Conservation (phyloP, 371 early-diverging fungal genomes). For the Ordospora pajunii region DNA sequence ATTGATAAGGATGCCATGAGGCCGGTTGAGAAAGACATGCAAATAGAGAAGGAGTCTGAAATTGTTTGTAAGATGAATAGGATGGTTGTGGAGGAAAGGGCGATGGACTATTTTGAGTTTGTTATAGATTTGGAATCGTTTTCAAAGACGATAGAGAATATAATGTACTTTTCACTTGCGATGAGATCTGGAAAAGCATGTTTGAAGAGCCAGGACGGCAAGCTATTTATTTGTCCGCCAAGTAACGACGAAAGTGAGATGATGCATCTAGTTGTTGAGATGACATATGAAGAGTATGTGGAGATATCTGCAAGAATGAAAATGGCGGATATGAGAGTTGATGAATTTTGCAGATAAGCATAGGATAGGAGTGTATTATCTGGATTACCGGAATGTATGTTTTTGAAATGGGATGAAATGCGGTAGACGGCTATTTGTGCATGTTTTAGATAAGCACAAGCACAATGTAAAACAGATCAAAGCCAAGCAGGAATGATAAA, state of each 20-base stretch:
- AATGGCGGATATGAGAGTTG: not conserved
- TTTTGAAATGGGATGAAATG: too few relatives aligned
- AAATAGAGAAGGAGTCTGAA: slow-evolving; percentile 13
- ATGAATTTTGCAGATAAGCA: not conserved
- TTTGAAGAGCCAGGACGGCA: slow-evolving; percentile 5
- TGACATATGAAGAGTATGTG: slow-evolving; percentile 24
- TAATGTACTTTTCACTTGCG: slow-evolving; percentile 57
- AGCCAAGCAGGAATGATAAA: not conserved
- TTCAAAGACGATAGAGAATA: slow-evolving; percentile 59
- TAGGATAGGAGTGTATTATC: too few relatives aligned
- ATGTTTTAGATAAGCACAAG: not conserved
- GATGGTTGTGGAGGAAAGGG: slow-evolving; percentile 19
- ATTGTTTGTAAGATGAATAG: slow-evolving; percentile 37
- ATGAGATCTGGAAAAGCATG: slow-evolving; percentile 47
- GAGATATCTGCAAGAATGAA: not conserved
- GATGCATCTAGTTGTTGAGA: slow-evolving; percentile 27
- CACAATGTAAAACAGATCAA: not conserved
- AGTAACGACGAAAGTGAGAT: not conserved
- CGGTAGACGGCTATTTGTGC: too few relatives aligned
- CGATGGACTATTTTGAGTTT: slow-evolving; percentile 38
- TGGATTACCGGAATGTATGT: too few relatives aligned
- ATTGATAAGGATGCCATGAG: slow-evolving; percentile 4
- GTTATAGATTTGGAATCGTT: slow-evolving; percentile 50
- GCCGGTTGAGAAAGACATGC: not conserved
- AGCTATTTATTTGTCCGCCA: not conserved